phyloP scores from a whole-genome alignment of 2,329 filamentous ascomycete species.

The Fusarium brachygibbosum region DNA sequence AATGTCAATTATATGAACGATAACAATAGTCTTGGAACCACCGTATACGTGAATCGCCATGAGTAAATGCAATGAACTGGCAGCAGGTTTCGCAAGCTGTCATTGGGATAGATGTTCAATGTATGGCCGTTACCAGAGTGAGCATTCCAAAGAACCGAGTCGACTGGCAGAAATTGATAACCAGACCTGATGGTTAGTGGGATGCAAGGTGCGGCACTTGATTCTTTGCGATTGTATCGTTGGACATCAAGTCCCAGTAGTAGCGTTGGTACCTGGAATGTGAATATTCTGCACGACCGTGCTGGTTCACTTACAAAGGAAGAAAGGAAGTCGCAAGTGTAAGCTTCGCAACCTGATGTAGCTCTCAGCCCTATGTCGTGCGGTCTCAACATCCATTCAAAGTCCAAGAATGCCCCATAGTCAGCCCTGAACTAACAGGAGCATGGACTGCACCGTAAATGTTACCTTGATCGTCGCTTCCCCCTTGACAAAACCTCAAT shows the following conservation, averaged over 20 bases:
- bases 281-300: neutral
- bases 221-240: neutral
- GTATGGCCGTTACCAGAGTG: no score
- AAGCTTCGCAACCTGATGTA: neutral
- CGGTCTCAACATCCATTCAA: neutral
- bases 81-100: no score
- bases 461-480: slow-evolving; percentile 8
- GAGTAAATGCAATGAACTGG: no score
- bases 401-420: slow-evolving; percentile 3
- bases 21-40: neutral
- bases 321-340: neutral
- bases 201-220: neutral
- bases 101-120: neutral
- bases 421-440: slow-evolving; percentile 6
- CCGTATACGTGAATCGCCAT: neutral
- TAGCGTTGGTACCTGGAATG: slow-evolving; percentile 2
- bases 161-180: neutral
- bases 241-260: neutral
- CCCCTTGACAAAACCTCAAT: slow-evolving; percentile 11
- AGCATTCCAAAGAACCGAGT: neutral
- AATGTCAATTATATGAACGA: slow-evolving; percentile 30
- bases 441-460: neutral
- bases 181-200: neutral
- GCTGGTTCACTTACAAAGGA: neutral
- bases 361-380: slow-evolving; percentile 10